phyloP scores from a whole-genome alignment of 306 rosid species.

The Herpetospermum pedunculosum region DNA sequence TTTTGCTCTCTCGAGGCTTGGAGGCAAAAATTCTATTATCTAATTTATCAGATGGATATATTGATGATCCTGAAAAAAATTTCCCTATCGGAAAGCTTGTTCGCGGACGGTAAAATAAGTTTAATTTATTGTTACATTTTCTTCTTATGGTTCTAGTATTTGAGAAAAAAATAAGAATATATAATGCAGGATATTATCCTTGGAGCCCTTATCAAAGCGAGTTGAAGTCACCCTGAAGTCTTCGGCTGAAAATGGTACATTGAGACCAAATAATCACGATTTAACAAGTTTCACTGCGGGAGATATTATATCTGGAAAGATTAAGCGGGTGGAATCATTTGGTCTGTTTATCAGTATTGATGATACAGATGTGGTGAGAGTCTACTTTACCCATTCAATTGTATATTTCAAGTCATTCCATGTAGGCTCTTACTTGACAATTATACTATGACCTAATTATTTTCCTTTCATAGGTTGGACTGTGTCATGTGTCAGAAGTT shows the following conservation, averaged over 20 bases:
- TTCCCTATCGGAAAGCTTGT: constrained; percentile 82
- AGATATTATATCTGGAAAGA: constrained; percentile 57
- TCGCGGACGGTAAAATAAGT: constrained; percentile 44
- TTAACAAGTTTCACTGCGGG: constrained; percentile 53
- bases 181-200: constrained; percentile 60
- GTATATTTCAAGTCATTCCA: too few relatives aligned
- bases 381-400: too few relatives aligned
- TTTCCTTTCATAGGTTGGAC: constrained; percentile 50
- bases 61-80: constrained; percentile 51
- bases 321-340: constrained; percentile 72
- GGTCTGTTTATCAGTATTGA: constrained; percentile 81
- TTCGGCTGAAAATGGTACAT: constrained; percentile 16
- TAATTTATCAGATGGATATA: constrained; percentile 60
- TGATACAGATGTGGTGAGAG: constrained; percentile 48
- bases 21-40: constrained; percentile 83
- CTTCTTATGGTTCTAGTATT: background rate
- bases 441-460: background rate
- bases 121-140: background rate
- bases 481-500: constrained; percentile 82
- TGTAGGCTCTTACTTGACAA: background rate
- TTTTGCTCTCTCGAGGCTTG: constrained; percentile 60
- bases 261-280: constrained; percentile 32
- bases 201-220: constrained; percentile 76
- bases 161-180: constrained; percentile 22
- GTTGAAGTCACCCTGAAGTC: constrained; percentile 80